Conservation (phyloP, 2,329 filamentous ascomycete species). For the Colletotrichum paranaense region DNA sequence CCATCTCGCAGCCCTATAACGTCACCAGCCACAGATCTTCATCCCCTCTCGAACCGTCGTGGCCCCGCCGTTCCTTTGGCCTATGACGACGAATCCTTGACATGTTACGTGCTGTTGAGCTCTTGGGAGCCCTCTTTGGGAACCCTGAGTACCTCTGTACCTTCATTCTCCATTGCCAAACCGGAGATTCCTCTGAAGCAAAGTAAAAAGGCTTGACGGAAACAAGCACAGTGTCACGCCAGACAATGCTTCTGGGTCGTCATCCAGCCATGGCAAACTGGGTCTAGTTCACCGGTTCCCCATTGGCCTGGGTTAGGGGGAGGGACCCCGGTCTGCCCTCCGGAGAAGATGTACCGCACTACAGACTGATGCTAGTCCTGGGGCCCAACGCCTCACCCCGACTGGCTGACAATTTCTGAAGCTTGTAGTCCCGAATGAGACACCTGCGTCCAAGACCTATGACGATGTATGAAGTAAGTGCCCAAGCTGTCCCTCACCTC, state of each 20-base stretch:
- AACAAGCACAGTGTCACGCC: constrained; percentile 32
- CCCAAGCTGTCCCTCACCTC: not conserved
- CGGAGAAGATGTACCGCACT: constrained; percentile 28
- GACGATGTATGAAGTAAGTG: constrained; percentile 34
- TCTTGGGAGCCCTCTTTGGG: not conserved
- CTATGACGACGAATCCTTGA: constrained; percentile 25
- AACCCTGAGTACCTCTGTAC: not conserved
- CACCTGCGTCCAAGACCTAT: constrained; percentile 36
- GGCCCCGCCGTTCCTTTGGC: constrained; percentile 15
- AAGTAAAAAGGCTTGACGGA: constrained; percentile 22
- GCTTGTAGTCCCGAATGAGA: constrained; percentile 32
- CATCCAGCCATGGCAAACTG: constrained; percentile 30
- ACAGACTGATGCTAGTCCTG: not conserved
- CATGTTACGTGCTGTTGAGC: constrained; percentile 6
- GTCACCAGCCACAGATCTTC: constrained; percentile 37
- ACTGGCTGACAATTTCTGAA: constrained; percentile 23
- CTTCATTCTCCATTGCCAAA: not conserved
- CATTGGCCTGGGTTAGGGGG: constrained; percentile 8
- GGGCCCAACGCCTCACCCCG: constrained; percentile 3
- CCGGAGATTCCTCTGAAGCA: not conserved
- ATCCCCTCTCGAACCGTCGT: constrained; percentile 21
- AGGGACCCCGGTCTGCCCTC: constrained; percentile 6
- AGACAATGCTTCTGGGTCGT: constrained; percentile 17
- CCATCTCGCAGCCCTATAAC: constrained; percentile 29
- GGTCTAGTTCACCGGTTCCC: not conserved